phyloP scores from a whole-genome alignment of 108 stramenopile species.

The Pseudonitzschia pungens region DNA sequence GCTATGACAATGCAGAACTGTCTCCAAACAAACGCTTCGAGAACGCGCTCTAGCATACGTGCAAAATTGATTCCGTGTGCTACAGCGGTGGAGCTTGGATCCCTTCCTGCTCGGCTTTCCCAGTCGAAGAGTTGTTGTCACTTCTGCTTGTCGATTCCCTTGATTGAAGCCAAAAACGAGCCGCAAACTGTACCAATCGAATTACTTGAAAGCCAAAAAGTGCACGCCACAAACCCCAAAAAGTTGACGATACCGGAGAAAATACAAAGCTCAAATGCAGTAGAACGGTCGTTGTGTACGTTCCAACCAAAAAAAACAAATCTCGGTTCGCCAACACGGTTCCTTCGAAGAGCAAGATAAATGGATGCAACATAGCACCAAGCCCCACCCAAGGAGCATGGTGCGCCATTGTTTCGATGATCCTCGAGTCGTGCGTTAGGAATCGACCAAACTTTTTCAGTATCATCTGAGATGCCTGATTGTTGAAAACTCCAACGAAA shows the following conservation, averaged over 20 bases:
- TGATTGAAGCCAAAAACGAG: slow-evolving; percentile 27
- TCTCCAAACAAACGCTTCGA: not conserved
- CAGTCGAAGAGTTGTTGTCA: not conserved
- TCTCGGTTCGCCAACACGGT: slow-evolving; percentile 67
- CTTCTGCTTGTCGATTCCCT: not conserved
- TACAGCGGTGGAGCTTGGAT: slow-evolving; percentile 9
- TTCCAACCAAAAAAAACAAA: slow-evolving; percentile 50
- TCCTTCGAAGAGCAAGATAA: slow-evolving; percentile 79
- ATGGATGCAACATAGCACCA: slow-evolving; percentile 67
- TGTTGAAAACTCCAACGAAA: slow-evolving; percentile 24
- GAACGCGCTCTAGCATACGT: not conserved
- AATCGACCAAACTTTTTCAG: slow-evolving; percentile 39
- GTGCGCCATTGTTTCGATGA: slow-evolving; percentile 52
- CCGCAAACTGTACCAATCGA: slow-evolving; percentile 58
- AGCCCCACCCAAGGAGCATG: slow-evolving; percentile 43
- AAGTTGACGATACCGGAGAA: slow-evolving; percentile 33
- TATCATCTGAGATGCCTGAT: slow-evolving; percentile 18
- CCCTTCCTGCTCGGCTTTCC: not conserved
- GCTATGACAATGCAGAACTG: no score
- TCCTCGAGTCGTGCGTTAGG: slow-evolving; percentile 54
- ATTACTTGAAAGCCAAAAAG: slow-evolving; percentile 68
- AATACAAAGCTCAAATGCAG: slow-evolving; percentile 51
- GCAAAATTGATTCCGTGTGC: not conserved
- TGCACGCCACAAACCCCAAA: slow-evolving; percentile 68
- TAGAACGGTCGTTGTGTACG: slow-evolving; percentile 53